phyloP scores from a whole-genome alignment of 768 basidiomycete genomes.

The Macrocybe gigantea region DNA sequence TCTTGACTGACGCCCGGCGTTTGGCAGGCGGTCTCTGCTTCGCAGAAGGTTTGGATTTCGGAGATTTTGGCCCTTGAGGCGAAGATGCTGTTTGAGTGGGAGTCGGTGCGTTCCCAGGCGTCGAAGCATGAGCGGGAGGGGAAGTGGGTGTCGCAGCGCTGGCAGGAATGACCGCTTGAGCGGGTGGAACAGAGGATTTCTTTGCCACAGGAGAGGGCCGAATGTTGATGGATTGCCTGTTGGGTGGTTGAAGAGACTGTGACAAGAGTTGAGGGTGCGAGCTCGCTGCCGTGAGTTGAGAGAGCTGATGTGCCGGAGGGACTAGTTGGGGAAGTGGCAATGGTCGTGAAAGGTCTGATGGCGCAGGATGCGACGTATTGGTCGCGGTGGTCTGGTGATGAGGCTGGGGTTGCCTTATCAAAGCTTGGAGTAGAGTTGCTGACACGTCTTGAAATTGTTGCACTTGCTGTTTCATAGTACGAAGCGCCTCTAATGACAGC shows the following conservation, averaged over 20 bases:
- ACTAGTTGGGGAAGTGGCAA: conserved; percentile 11
- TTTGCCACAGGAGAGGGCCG: conserved; percentile 22
- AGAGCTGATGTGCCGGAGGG: conserved; percentile 16
- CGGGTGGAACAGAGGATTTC: conserved; percentile 23
- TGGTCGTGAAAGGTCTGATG: background rate
- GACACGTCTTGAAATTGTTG: conserved; percentile 9
- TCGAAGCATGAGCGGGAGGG: background rate
- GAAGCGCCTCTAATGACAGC: conserved; percentile 31
- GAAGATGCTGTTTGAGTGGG: conserved; percentile 50
- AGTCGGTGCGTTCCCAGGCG: conserved; percentile 34
- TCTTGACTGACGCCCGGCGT: conserved; percentile 25
- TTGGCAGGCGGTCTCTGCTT: conserved; percentile 39
- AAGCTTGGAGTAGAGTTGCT: conserved; percentile 6
- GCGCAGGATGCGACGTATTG: too few species aligned
- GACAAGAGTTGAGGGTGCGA: conserved; percentile 12
- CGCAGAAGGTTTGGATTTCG: conserved; percentile 46
- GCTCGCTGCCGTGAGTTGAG: conserved; percentile 10
- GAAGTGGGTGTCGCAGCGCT: conserved; percentile 35
- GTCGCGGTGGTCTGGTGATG: background rate
- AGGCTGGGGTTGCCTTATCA: conserved; percentile 13
- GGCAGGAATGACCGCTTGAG: conserved; percentile 42
- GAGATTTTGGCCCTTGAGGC: conserved; percentile 67
- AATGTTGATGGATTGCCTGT: conserved; percentile 9
- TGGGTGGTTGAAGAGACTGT: conserved; percentile 12
- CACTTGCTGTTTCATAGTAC: conserved; percentile 29